Conservation (phyloP, 2,329 filamentous ascomycete genomes). For the Ophiocordyceps australis region DNA sequence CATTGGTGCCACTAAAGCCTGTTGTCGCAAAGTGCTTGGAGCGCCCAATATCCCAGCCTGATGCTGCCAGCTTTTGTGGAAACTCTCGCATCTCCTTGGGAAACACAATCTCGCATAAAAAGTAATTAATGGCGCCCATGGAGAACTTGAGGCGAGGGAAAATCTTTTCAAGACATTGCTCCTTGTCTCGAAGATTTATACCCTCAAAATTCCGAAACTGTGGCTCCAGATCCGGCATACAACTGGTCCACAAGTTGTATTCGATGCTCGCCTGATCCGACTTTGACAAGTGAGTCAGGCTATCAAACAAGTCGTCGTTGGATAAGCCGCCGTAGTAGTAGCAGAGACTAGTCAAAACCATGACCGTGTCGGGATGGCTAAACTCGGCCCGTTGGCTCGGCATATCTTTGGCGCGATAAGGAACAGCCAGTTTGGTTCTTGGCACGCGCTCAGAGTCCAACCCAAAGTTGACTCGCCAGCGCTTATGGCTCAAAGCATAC, state of each 20-base stretch:
- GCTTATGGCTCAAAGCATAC: constrained; percentile 32
- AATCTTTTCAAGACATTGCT: constrained; percentile 24
- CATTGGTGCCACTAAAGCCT: constrained; percentile 51
- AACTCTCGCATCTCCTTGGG: constrained; percentile 44
- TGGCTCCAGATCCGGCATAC: constrained; percentile 10
- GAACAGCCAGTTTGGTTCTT: constrained; percentile 29
- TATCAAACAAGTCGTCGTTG: constrained; percentile 24
- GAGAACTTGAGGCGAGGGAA: constrained; percentile 32
- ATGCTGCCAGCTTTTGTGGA: constrained; percentile 38
- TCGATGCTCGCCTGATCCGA: constrained; percentile 30
- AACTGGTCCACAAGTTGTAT: constrained; percentile 26
- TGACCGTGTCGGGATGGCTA: constrained; percentile 36
- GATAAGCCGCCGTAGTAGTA: constrained; percentile 35
- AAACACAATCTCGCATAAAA: constrained; percentile 36
- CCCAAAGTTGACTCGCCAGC: constrained; percentile 46
- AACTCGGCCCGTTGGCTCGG: constrained; percentile 36
- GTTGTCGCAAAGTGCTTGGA: constrained; percentile 26
- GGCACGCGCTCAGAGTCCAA: constrained; percentile 13
- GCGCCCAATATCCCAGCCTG: constrained; percentile 44
- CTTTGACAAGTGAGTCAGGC: constrained; percentile 25
- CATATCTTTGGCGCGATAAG: constrained; percentile 36
- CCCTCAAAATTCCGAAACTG: constrained; percentile 21
- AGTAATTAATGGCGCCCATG: constrained; percentile 41
- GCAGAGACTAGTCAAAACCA: constrained; percentile 31
- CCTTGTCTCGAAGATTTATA: constrained; percentile 37